phyloP scores from a whole-genome alignment of 192 early-diverging fungal genomes.

The Podila epigama region DNA sequence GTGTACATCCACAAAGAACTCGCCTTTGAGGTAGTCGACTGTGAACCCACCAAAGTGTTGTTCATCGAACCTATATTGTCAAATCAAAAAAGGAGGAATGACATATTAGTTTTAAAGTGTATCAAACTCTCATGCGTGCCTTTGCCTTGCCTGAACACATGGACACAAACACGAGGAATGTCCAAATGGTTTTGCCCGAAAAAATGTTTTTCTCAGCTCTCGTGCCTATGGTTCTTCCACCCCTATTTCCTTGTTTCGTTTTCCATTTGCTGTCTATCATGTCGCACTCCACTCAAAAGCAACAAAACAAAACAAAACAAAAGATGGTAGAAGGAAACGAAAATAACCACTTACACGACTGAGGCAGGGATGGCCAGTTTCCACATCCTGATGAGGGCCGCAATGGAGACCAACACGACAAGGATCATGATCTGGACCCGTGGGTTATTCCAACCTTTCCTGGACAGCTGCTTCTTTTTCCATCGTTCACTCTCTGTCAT shows the following conservation, averaged over 20 bases:
- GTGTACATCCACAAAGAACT: slow-evolving; percentile 93
- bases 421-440: slow-evolving; percentile 6
- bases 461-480: slow-evolving; percentile 5
- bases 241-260: too few relatives aligned
- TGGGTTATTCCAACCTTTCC: slow-evolving; percentile 6
- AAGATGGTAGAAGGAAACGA: neutral
- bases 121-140: too few relatives aligned
- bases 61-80: slow-evolving; percentile 84
- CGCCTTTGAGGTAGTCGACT: slow-evolving; percentile 79
- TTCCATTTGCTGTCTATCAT: too few relatives aligned
- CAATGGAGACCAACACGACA: neutral
- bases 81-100: neutral
- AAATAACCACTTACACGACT: slow-evolving; percentile 45
- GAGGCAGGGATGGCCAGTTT: slow-evolving; percentile 50
- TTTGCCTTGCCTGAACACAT: too few relatives aligned
- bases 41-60: slow-evolving; percentile 97
- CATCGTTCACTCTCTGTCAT: slow-evolving; percentile 19
- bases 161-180: too few relatives aligned
- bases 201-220: too few relatives aligned
- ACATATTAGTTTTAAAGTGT: too few relatives aligned
- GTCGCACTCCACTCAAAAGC: neutral
- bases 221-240: too few relatives aligned
- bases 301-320: neutral
- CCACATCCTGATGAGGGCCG: slow-evolving; percentile 48
- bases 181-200: too few relatives aligned